Conservation (phyloP, 108 stramenopile species). For the Stephanodiscus triporus region DNA sequence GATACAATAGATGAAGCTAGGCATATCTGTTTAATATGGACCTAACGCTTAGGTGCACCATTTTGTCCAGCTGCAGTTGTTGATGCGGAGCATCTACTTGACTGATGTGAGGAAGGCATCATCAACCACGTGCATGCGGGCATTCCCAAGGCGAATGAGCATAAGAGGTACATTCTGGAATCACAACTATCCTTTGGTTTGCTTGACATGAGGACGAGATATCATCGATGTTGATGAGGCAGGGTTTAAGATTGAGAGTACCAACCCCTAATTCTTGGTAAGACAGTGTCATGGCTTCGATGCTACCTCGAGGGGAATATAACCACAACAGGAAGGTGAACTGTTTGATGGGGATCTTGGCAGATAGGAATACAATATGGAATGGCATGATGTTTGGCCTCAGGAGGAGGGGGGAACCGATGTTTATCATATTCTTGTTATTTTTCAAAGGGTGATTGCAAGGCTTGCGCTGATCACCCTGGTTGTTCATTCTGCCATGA, state of each 20-base stretch:
- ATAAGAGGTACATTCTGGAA: neutral
- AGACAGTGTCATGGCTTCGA: neutral
- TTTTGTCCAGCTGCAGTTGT: no score
- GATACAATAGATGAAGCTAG: conserved; percentile 2
- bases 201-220: conserved; percentile 2
- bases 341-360: no score
- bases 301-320: no score
- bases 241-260: no score
- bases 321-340: no score
- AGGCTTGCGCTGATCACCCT: neutral
- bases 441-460: neutral
- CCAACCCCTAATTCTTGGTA: conserved; percentile 14
- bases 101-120: neutral
- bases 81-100: no score
- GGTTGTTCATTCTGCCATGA: neutral
- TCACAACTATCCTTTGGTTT: conserved; percentile 4
- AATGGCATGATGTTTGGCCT: no score
- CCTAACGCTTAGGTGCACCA: neutral
- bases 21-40: conserved; percentile 16
- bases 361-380: no score
- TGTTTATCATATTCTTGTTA: neutral
- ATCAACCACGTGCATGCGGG: neutral
- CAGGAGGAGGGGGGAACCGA: no score
- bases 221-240: conserved; percentile 26
- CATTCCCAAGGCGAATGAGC: neutral